These are phyloP conservation scores for Coprinopsis strossmayeri DNA, from an alignment of 768 basidiomycete genomes.

Conservation along the genomic window DNA sequence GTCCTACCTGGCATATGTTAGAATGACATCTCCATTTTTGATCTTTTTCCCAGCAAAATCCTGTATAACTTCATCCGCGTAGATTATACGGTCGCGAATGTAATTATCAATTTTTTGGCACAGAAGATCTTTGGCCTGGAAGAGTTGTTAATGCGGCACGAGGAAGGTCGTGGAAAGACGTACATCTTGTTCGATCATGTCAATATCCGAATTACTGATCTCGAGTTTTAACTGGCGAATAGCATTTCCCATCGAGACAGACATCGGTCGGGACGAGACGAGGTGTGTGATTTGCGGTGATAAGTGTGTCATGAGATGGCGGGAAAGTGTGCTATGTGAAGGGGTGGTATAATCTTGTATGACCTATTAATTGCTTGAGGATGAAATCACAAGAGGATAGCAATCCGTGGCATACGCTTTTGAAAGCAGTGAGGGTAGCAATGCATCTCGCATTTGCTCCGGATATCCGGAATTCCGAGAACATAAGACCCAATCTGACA, in stretches of 20 bases:
- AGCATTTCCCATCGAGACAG: constrained; percentile 91
- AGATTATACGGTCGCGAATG: constrained; percentile 87
- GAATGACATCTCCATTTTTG: constrained; percentile 85
- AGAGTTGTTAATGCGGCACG: constrained; percentile 4
- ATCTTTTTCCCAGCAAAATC: constrained; percentile 89
- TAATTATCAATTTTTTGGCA: constrained; percentile 87
- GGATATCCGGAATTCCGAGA: constrained; percentile 86
- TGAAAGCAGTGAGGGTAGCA: constrained; percentile 85
- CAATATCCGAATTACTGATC: constrained; percentile 87
- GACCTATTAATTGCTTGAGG: constrained; percentile 42
- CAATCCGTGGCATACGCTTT: constrained; percentile 67
- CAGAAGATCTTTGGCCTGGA: constrained; percentile 80
- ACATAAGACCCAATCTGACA: constrained; percentile 79
- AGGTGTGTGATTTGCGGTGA: constrained; percentile 91
- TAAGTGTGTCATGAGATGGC: constrained; percentile 87
- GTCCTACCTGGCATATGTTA: constrained; percentile 96
- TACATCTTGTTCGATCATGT: constrained; percentile 93
- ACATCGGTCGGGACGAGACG: constrained; percentile 83
- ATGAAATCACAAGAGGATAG: constrained; percentile 10
- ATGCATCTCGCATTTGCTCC: constrained; percentile 96
- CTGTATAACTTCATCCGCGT: constrained; percentile 91
- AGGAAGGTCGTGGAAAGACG: constrained; percentile 12
- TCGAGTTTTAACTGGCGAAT: constrained; percentile 93
- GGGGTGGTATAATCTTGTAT: constrained; percentile 90
- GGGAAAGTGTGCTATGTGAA: constrained; percentile 76